Conservation (phyloP, 306 rosid species). For the Cucurbita moschata region DNA sequence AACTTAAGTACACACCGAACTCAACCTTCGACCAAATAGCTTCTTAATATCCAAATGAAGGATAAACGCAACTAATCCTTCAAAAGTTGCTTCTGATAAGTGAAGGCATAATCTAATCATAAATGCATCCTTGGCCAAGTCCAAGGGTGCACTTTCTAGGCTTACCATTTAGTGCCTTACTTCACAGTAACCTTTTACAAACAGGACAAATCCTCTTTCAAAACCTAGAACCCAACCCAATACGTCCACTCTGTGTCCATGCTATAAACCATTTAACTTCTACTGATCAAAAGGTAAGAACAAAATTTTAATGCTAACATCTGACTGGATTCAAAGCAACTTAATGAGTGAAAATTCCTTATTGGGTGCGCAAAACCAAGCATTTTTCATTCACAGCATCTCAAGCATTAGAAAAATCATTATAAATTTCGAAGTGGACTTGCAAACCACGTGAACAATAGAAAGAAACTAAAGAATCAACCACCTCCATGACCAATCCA, state of each 20-base stretch:
- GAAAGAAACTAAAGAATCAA: slow-evolving; percentile 1
- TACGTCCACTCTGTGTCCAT: not conserved
- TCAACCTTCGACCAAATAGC: not conserved
- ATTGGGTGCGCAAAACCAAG: not conserved
- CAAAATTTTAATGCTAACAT: not conserved
- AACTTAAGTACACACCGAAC: not conserved
- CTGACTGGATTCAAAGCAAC: not conserved
- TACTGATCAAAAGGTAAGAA: not conserved
- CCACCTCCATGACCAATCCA: slow-evolving; percentile 94
- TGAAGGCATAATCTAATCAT: not conserved
- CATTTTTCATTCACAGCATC: not conserved
- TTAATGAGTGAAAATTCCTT: not conserved
- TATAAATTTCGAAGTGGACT: not conserved
- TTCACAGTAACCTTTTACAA: not conserved
- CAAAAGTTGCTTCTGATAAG: not conserved
- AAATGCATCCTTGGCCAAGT: not conserved
- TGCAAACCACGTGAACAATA: slow-evolving; percentile 8
- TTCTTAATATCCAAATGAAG: not conserved
- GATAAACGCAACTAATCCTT: not conserved
- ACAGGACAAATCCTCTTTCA: not conserved
- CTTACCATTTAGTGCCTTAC: not conserved
- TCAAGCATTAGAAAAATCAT: not conserved
- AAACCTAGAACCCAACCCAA: not conserved
- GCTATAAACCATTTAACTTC: not conserved
- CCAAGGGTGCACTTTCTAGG: not conserved